Evolutionary conservation across 2,329 filamentous ascomycete genomes (phyloP).

Genomic region (Calonectria honghensis): DNA sequence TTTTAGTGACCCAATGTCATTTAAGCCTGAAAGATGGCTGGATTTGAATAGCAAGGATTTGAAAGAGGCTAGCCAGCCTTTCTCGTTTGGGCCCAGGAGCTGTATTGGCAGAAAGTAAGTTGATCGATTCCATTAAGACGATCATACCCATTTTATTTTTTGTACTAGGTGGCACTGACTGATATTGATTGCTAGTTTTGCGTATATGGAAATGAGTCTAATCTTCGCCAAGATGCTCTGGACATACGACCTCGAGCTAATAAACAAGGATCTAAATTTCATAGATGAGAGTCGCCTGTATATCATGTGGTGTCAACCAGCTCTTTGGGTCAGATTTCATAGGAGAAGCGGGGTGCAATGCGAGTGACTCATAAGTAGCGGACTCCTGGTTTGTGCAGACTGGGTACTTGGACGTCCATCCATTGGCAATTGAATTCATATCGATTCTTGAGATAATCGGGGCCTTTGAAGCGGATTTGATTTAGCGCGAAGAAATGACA

Average conservation of each 20-base stretch:
- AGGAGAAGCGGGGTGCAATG: background rate
- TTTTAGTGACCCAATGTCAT: constrained; percentile 1
- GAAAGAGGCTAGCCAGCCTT: constrained; percentile 1
- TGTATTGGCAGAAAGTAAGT: constrained; percentile 2
- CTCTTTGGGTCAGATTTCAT: background rate
- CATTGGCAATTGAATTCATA: too few relatives aligned
- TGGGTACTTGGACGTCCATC: background rate
- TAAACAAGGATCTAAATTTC: background rate
- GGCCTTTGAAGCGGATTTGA: background rate
- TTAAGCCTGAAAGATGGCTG: constrained; percentile 9
- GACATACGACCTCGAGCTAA: background rate
- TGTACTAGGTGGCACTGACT: background rate
- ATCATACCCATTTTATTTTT: background rate
- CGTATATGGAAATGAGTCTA: background rate
- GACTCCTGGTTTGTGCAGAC: background rate
- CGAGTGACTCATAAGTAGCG: background rate
- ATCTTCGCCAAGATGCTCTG: background rate
- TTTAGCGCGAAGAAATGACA: background rate
- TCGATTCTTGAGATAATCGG: too few relatives aligned
- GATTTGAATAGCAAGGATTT: background rate
- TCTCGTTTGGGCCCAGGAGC: background rate
- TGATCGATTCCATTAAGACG: background rate
- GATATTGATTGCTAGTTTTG: background rate
- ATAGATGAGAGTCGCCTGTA: constrained; percentile 2
- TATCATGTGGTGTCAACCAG: background rate